Base-by-base conservation (phyloP, 768 basidiomycete genomes). In the Mycena capillaripes region DNA sequence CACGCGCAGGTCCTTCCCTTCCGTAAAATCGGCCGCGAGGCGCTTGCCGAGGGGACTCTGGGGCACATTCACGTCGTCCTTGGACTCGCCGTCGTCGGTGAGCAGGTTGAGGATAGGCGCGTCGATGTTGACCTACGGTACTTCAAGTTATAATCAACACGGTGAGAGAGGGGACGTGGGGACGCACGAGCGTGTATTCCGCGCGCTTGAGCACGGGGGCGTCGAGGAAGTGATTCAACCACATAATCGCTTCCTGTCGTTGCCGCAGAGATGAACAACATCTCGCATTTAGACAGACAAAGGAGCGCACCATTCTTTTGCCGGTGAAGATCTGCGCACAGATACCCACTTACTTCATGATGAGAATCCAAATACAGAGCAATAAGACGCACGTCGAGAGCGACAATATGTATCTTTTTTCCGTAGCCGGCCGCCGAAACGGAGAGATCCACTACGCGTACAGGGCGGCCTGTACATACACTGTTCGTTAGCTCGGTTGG, bases 31-130 rank as follows among this genome's bases (percentile, higher is more conserved):
- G 21, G 55, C 42, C 42, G 12, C 42, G 30, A 66, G 53, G 4
- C 21, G 12, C 9, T 84, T 82, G 75, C 97, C 97, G 58, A 98
- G 76, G 11, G 94, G 91, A 61, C 89, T 84, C 70, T 97, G 96
- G 30, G 97, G 97, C 74, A 98, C 83, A 80, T 91, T 93, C 84
- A 98, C 95, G 86, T 98, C 97, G 80, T 98, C 95, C 85, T 97
- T 98, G 78, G 92, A 5, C 74, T 76, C 76, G 65, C 96, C 96
- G 60, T 97, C 96, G 76, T 78, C 44, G 76, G 85, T 88, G 93
- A 99, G 93, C 78, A 99, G 89, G 90, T 95, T 97, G 80, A 99
- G 92, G 89, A 92, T 97, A 73, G 90, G 95, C 61, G 97, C 96
- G 75, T 97, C 95, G 78, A 97, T 90, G 88, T 96, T 92, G 81